Evolutionary conservation across 2,329 filamentous ascomycete species (phyloP).

Genomic region (Fusarium nelsonii): DNA sequence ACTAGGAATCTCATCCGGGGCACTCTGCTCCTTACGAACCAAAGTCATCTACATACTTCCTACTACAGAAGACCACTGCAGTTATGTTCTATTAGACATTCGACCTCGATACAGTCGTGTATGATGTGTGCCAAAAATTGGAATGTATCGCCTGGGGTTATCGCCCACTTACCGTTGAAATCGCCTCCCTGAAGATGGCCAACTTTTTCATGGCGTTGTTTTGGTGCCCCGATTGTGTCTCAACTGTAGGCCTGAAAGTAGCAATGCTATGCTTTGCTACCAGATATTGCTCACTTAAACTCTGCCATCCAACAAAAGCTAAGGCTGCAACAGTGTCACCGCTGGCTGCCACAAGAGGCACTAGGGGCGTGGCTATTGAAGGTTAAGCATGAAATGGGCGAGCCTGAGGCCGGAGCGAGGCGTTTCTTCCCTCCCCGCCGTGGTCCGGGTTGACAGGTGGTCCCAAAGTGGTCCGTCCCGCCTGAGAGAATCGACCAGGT

Average conservation of each 20-base stretch:
- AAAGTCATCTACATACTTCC: conserved; percentile 20
- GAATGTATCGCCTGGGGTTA: conserved; percentile 30
- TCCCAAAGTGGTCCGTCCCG: conserved; percentile 43
- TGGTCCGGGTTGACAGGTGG: conserved; percentile 50
- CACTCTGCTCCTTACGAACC: conserved; percentile 27
- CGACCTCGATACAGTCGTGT: conserved; percentile 6
- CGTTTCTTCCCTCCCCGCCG: conserved; percentile 45
- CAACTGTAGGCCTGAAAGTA: conserved; percentile 22
- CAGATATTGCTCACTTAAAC: conserved; percentile 17
- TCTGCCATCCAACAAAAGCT: conserved; percentile 34
- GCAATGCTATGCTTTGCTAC: conserved; percentile 32
- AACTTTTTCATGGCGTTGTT: conserved; percentile 33
- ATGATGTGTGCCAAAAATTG: conserved; percentile 30
- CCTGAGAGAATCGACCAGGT: conserved; percentile 31
- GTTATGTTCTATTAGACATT: conserved; percentile 11
- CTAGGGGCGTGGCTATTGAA: conserved; percentile 43
- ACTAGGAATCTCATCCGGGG: conserved; percentile 39
- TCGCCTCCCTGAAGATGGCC: conserved; percentile 24
- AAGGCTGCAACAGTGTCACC: conserved; percentile 38
- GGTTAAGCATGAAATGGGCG: conserved; percentile 27
- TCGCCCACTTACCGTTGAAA: conserved; percentile 25
- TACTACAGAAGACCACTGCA: background rate
- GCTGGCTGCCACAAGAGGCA: conserved; percentile 29
- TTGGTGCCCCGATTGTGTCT: conserved; percentile 33
- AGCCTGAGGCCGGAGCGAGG: conserved; percentile 43